A percentile compares a stretch with the other conserved stretches of the same genome.
Conservation (phyloP, 2,329 filamentous ascomycete genomes). For the Neospermospora avenae region DNA sequence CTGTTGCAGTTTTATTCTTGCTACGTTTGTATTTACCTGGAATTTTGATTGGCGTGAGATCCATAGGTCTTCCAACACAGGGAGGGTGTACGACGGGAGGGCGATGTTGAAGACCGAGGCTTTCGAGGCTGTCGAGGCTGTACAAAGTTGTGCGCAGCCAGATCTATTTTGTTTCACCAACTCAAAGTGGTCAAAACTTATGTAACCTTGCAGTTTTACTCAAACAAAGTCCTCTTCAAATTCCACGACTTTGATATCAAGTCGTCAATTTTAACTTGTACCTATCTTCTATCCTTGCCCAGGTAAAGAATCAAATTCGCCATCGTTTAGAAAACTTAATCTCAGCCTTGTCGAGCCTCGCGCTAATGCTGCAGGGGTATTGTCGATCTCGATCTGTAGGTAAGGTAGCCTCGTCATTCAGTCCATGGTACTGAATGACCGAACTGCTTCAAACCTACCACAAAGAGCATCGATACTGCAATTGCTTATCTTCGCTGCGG, state of each 20-base stretch:
- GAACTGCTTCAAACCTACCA: too few species aligned
- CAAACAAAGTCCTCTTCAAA: too few species aligned
- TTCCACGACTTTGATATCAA: too few species aligned
- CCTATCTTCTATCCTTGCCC: too few species aligned
- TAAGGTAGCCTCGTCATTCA: background rate
- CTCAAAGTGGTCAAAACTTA: too few species aligned
- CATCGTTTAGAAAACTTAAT: background rate
- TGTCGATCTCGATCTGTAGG: background rate
- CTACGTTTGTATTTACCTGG: constrained; percentile 31
- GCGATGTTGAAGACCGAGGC: background rate
- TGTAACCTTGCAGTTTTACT: too few species aligned
- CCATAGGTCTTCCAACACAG: constrained; percentile 15
- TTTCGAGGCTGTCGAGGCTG: too few species aligned
- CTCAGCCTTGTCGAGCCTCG: constrained; percentile 10
- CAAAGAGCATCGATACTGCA: background rate
- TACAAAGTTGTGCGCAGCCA: too few species aligned
- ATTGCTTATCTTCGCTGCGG: background rate
- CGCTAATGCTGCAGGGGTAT: background rate
- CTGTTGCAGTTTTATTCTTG: constrained; percentile 23
- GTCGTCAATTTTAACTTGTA: too few species aligned
- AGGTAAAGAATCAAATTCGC: too few species aligned
- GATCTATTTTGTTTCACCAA: too few species aligned
- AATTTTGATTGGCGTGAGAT: constrained; percentile 33
- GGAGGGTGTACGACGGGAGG: background rate
- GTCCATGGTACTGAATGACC: too few species aligned